Conservation (phyloP, 768 basidiomycete genomes). For the Imleria badia region DNA sequence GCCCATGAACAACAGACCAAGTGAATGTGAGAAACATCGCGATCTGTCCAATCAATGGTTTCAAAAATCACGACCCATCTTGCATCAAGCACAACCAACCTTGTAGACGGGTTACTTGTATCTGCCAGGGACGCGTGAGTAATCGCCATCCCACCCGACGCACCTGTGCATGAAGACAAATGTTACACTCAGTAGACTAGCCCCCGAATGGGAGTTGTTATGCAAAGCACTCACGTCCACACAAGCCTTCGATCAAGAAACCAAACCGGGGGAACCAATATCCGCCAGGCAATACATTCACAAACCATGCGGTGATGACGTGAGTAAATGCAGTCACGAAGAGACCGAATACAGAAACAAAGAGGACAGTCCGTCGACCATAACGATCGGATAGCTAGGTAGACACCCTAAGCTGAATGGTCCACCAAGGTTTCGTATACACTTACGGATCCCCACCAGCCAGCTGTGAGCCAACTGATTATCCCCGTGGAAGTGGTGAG, state of each 20-base stretch:
- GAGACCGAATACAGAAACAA: conserved; percentile 58
- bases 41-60: conserved; percentile 42
- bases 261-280: conserved; percentile 78
- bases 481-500: conserved; percentile 68
- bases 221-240: conserved; percentile 57
- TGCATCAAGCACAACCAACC: conserved; percentile 39
- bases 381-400: conserved; percentile 70
- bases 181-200: neutral
- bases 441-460: conserved; percentile 83
- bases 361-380: conserved; percentile 68
- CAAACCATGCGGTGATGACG: conserved; percentile 60
- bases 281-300: conserved; percentile 66
- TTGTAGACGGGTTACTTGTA: conserved; percentile 50
- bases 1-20: conserved; percentile 73
- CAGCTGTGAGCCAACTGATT: conserved; percentile 74
- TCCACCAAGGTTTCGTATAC: neutral
- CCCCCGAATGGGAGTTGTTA: neutral
- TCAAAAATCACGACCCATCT: neutral
- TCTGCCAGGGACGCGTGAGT: conserved; percentile 71
- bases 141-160: conserved; percentile 48
- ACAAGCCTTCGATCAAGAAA: conserved; percentile 61
- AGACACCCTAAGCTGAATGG: neutral
- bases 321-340: conserved; percentile 64
- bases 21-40: conserved; percentile 58
- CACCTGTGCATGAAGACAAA: conserved; percentile 38